Evolutionary conservation across 2,329 filamentous ascomycete species (phyloP).

Genomic region (Aureobasidium lini): DNA sequence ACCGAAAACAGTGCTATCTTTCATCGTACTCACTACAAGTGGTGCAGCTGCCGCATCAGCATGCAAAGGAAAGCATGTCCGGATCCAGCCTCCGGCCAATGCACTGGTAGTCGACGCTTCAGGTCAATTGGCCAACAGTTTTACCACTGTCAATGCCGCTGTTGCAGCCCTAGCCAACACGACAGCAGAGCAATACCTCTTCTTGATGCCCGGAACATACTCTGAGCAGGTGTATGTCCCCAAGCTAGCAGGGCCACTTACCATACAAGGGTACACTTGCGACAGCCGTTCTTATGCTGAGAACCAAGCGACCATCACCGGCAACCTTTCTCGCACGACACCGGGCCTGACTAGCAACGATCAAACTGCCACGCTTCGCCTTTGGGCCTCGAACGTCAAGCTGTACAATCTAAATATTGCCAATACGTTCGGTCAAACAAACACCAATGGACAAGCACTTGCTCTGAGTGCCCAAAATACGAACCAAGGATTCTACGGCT

Average conservation of each 20-base stretch:
- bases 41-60: background rate
- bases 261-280: constrained; percentile 26
- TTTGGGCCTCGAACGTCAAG: constrained; percentile 31
- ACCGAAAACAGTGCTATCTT: background rate
- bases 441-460: constrained; percentile 24
- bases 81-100: constrained; percentile 42
- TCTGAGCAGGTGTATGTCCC: constrained; percentile 34
- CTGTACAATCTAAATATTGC: constrained; percentile 25
- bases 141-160: constrained; percentile 44
- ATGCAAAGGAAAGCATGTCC: constrained; percentile 12
- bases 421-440: constrained; percentile 21
- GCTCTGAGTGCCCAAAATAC: constrained; percentile 23
- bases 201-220: constrained; percentile 33
- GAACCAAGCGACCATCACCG: constrained; percentile 29
- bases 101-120: constrained; percentile 40
- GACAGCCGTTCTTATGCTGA: constrained; percentile 28
- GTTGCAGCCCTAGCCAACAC: background rate
- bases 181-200: constrained; percentile 23
- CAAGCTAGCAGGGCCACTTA: constrained; percentile 29
- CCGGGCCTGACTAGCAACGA: constrained; percentile 34
- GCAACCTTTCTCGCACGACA: constrained; percentile 26
- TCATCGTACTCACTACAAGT: background rate
- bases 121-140: constrained; percentile 32
- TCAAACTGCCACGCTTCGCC: constrained; percentile 35
- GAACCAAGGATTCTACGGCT: constrained; percentile 25